Base-by-base conservation (phyloP, 148 eudicot species). In the Cornus controversa region DNA sequence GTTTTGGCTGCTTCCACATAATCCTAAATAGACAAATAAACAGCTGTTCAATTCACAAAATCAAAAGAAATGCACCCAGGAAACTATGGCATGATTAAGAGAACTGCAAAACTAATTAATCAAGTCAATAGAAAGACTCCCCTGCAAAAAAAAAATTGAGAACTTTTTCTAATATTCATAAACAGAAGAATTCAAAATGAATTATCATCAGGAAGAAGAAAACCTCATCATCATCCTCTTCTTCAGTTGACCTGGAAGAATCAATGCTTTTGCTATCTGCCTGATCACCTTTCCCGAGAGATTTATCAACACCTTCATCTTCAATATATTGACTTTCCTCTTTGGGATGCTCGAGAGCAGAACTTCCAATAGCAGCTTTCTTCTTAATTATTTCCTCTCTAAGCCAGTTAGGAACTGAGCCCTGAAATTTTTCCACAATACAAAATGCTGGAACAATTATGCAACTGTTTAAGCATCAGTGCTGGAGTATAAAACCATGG, bases 311-410 rank as follows among this genome's bases (percentile, higher is more conserved):
- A 26, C 69, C 70, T 70, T 93, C 99, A 73, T 93, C 97, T 81
- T 91, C 97, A 70, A 84, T 54, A n/a, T 91, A 90, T 73, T 85
- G 86, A 67, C 74, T 70, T 36, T 81, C 94, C 71, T 87, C 94
- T 73, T 80, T 87, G 36, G 79, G 78, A 70, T 80, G 71, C 73
- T 88, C 93, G 13, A 87, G 75, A 28, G 81, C 85, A 58, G 94
- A 89, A 82, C 80, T 90, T 29, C 81, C 76, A 72, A 93, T 90
- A 71, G 84, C 86, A 81, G 93, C 82, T 86, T 90, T 93, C 31
- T 89, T 95, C 87, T 96, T 96, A 58, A 93, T 96, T 80, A 96
- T 90, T 85, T 96, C 99, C 86, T 96, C 99, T 86, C 96, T 91
- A 64, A 96, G 90, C 99, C 99, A 96, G 83, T 92, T 92, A 45